Base-by-base conservation (phyloP, 176 grass and related monocot genomes). In the Musa itinerans region DNA sequence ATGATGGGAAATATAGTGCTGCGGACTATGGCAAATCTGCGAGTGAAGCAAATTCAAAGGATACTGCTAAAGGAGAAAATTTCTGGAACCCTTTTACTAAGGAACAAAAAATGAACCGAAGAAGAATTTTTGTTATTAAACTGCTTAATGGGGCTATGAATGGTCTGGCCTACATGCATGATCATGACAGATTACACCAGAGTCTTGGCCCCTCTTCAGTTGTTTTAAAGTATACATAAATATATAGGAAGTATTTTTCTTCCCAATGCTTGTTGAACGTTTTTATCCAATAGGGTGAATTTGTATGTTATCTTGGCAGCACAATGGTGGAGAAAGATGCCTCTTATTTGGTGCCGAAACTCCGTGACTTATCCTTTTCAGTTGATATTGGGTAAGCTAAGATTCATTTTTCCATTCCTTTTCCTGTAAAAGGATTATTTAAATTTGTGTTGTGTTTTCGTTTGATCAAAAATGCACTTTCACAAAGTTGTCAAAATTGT, bases 171-270 rank as follows among this genome's bases (percentile, higher is more conserved):
- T 75, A 85, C 80, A 90, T 97, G 90, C 93, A 97, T 64, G 78
- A 86, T 54, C 85, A 90, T 72, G 87, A 93, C 71, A 93, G 85
- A 88, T 75, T 97, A 59, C 93, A 97, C 84, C 90, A 97, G 83
- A 97, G 93, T 81, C 80, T 93, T 77, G 93, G 90, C 48, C 87
- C 93, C 76, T 86, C 93, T 89, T 97, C 93, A 70, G 67, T 97
- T 82, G 26, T 90, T 79, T 79, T 97, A 65, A 97, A 92, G 90
- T 97, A 93, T 76, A 73, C 26, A 27, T 52, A 56, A 2, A 71
- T 12, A 71, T n/a, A 15, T 34, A 21, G 29, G 8, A 82, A 74
- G 29, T 23, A 69, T 57, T 27, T 61, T 78, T 43, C 4, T 43
- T 43, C 34, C 34, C 34, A 43, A 43, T 43, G 34, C 4, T 43